Base-by-base conservation (phyloP, 768 basidiomycete species). In the Boletus sensibilis region DNA sequence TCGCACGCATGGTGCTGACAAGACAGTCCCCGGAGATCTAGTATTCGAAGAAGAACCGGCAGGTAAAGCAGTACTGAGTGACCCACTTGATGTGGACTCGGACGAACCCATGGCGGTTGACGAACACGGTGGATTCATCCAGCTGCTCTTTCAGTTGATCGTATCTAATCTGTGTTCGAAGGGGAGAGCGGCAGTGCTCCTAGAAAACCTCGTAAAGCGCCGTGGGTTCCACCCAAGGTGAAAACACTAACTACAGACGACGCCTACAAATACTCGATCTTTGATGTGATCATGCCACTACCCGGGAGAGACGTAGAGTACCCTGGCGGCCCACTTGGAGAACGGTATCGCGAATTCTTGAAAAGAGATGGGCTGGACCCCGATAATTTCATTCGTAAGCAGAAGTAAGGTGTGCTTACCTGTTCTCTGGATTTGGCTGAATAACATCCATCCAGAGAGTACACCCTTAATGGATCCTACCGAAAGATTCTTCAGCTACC, bases 201-300 rank as follows among this genome's bases (percentile, higher is more conserved):
- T 42, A 70, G 61, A 57, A 70, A 64, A 41, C 57, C 67, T 47
- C 56, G 46, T 37, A 70, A 65, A 56, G 47, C 35, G 56, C 81
- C 82, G n/a, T 90, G 84, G 76, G 76, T 82, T 44, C 71, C 88
- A 13, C 85, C 84, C 23, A 83, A 80, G 40, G 85, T 97, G 54
- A 93, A 89, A 72, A 84, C 85, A 4, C 72, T 99, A 52, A 85
- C 85, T 0, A 83, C 84, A 61, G 88, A 80, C 18, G 92, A 98
- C 68, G 71, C 94, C 44, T 77, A 84, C 64, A 84, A 88, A 54
- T 89, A 94, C 73, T 83, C 86, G 16, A 92, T 98, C 58, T 92
- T 93, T 66, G 96, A 99, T 72, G 90, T 98, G 53, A 84, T 98
- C 59, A 92, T 98, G 87, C 95, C 97, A n/a, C 76, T 98, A 20